Conservation (phyloP, 2,329 filamentous ascomycete species). For the Pseudogymnoascus sp. region DNA sequence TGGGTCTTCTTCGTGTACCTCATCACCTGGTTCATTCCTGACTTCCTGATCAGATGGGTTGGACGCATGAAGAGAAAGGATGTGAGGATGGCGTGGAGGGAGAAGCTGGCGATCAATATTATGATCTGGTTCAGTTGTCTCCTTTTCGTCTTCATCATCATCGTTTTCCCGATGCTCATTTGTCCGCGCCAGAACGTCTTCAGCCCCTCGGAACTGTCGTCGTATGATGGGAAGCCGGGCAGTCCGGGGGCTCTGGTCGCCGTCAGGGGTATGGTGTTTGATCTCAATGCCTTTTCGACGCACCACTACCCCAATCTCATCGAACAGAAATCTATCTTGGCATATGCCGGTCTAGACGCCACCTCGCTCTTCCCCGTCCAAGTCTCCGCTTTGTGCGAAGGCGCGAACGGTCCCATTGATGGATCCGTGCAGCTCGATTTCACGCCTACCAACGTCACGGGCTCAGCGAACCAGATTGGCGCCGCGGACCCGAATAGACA, state of each 20-base stretch:
- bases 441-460: conserved; percentile 65
- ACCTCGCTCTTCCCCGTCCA: conserved; percentile 87
- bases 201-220: conserved; percentile 66
- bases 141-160: conserved; percentile 78
- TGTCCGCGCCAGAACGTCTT: conserved; percentile 89
- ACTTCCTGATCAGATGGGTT: conserved; percentile 65
- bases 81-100: conserved; percentile 93
- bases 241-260: conserved; percentile 58
- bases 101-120: conserved; percentile 96
- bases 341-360: conserved; percentile 84
- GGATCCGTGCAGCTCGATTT: conserved; percentile 78
- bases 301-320: conserved; percentile 67
- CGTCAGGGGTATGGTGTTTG: conserved; percentile 83
- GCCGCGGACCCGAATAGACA: conserved; percentile 62
- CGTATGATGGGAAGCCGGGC: conserved; percentile 64
- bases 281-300: conserved; percentile 65
- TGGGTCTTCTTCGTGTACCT: conserved; percentile 84
- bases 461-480: conserved; percentile 57
- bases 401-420: conserved; percentile 57
- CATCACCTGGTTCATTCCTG: conserved; percentile 90
- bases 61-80: conserved; percentile 97
- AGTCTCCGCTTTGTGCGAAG: conserved; percentile 83
- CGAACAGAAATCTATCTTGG: conserved; percentile 52
- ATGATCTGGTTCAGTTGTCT: conserved; percentile 86
- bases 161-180: conserved; percentile 78